phyloP scores from a whole-genome alignment of 495 filamentous ascomycete genomes.

The Penicillium canescens region DNA sequence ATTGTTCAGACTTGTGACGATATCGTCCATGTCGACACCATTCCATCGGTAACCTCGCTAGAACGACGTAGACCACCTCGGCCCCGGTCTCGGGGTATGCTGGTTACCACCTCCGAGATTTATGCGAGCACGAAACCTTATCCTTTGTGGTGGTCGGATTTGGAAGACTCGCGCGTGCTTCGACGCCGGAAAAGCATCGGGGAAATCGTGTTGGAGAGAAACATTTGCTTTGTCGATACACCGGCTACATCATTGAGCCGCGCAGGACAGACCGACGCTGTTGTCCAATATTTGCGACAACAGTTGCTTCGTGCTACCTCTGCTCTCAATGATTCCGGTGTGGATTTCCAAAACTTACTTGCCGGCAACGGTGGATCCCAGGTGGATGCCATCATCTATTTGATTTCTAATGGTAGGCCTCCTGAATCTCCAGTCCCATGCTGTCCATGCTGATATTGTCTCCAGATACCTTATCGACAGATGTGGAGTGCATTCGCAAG shows the following conservation, averaged over 20 bases:
- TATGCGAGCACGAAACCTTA: conserved; percentile 93
- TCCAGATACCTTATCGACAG: conserved; percentile 67
- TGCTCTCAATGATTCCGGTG: conserved; percentile 59
- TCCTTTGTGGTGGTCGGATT: conserved; percentile 92
- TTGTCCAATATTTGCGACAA: conserved; percentile 73
- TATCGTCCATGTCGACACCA: conserved; percentile 91
- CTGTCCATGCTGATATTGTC: neutral
- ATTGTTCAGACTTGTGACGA: conserved; percentile 95
- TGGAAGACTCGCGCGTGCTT: conserved; percentile 71
- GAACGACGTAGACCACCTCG: conserved; percentile 28
- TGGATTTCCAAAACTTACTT: conserved; percentile 76
- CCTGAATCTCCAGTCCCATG: conserved; percentile 5
- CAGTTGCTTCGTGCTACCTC: conserved; percentile 67
- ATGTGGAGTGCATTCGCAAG: conserved; percentile 74
- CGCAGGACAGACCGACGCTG: conserved; percentile 64
- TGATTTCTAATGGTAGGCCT: conserved; percentile 65
- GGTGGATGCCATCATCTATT: conserved; percentile 85
- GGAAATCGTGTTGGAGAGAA: conserved; percentile 84
- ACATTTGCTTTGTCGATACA: conserved; percentile 94
- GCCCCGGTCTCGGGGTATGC: conserved; percentile 34
- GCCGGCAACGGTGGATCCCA: conserved; percentile 85
- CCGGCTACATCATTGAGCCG: conserved; percentile 70
- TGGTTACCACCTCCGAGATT: conserved; percentile 66
- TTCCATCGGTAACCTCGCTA: conserved; percentile 38
- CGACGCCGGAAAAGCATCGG: conserved; percentile 76